Base-by-base conservation (phyloP, 192 early-diverging fungal species). In the Allomyces javanicus region DNA sequence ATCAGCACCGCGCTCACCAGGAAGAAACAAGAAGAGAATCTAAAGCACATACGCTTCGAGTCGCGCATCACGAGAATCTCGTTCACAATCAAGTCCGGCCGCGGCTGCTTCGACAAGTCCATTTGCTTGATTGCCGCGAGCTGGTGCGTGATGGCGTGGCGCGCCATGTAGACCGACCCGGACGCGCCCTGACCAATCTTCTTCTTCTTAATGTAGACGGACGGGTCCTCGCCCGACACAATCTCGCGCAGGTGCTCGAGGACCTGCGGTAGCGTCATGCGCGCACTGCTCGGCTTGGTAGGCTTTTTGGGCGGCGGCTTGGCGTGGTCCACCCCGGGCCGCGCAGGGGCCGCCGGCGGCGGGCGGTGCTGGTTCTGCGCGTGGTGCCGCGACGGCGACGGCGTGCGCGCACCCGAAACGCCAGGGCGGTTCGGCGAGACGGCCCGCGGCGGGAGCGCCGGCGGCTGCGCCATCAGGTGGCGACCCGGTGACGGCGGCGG, bases 151-250 rank as follows among this genome's bases (percentile, higher is more conserved):
- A 74, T 74, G n/a, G 87, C 74, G 62, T 85, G 79, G 43, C 86
- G 85, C 26, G 96, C 96, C 70, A 94, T 84, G 77, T 92, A 99
- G 62, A 99, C 96, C n/a, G 90, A 92, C 50, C 96, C 96, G 44
- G 93, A 96, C 5, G 94, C 94, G 73, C 94, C 93, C 81, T 96
- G 94, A 0, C 96, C 96, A 68, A 99, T 87, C 76, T 94, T 92
- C 74, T 92, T 90, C 74, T 92, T 81, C 73, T 96, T 94, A 66
- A 85, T 83, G 76, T 99, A 99, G 64, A 95, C 75, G 9, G 78
- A 65, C 69, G 96, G 96, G 73, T 99, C 93, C 22, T 88, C 89
- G 61, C 82, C 79, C 50, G 94, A 89, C n/a, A 96, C 94, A 19
- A 96, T n/a, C 6, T 58, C 21, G 50, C 50, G 50, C 50, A 58